Percentiles rank a stretch among this genome's conserved stretches.
Evolutionary conservation across 495 filamentous ascomycete genomes (phyloP).

Genomic region (Elasticomyces elasticus): DNA sequence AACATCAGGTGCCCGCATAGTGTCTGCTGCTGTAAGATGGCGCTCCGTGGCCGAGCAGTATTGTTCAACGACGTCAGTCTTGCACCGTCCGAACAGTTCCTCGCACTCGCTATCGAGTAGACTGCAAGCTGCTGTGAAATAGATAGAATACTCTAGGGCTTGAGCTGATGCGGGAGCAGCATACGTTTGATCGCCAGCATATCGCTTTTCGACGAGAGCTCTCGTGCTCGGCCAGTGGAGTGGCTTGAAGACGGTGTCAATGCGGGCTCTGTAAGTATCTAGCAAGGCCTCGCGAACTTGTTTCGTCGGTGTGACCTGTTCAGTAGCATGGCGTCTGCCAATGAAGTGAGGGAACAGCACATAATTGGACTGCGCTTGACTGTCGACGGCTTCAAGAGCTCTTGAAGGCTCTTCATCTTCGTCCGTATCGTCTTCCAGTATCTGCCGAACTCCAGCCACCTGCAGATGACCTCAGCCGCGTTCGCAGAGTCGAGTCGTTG

Average conservation of each 20-base stretch:
- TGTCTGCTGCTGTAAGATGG: not conserved
- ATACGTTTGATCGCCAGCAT: not conserved
- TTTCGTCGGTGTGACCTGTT: not conserved
- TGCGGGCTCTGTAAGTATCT: not conserved
- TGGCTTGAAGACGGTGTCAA: not conserved
- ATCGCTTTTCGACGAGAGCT: not conserved
- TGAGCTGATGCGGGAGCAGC: not conserved
- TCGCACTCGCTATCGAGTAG: slow-evolving; percentile 1
- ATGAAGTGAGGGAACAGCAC: not conserved
- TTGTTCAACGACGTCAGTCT: not conserved
- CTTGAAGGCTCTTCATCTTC: not conserved
- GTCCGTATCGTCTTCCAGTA: not conserved
- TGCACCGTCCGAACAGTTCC: not conserved
- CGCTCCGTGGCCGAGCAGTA: not conserved
- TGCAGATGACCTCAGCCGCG: not conserved
- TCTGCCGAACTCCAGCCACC: not conserved
- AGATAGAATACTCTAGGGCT: slow-evolving; percentile 2
- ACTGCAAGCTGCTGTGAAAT: not conserved
- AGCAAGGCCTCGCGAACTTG: not conserved
- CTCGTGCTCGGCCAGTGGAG: not conserved
- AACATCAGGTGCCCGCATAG: not conserved
- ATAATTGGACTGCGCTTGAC: not conserved
- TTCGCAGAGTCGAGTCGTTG: not conserved
- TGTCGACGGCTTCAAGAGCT: not conserved
- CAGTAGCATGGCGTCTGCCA: not conserved